Percentiles rank a stretch among this genome's conserved stretches.
Evolutionary conservation across 2,329 filamentous ascomycete genomes (phyloP).

Genomic region (Taxawa tesnikishii): DNA sequence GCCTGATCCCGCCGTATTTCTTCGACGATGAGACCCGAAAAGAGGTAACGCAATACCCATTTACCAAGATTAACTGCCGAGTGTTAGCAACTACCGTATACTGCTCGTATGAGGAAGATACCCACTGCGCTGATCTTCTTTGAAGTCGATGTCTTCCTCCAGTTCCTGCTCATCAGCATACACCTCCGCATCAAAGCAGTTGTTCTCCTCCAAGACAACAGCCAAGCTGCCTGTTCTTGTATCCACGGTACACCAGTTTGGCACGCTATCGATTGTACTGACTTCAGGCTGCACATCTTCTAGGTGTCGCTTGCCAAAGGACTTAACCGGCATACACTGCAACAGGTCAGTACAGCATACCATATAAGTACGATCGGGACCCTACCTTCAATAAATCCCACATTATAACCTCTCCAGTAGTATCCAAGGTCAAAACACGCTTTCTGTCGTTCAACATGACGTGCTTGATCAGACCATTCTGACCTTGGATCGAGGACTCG

Average conservation of each 20-base stretch:
- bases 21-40: constrained; percentile 78
- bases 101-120: neutral
- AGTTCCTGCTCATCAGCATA: constrained; percentile 82
- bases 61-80: constrained; percentile 82
- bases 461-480: constrained; percentile 91
- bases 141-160: constrained; percentile 64
- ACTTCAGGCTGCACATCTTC: constrained; percentile 82
- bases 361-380: constrained; percentile 3
- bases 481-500: constrained; percentile 65
- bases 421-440: constrained; percentile 82
- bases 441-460: constrained; percentile 82
- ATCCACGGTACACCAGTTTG: constrained; percentile 93
- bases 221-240: constrained; percentile 85
- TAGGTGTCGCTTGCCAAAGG: constrained; percentile 88
- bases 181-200: constrained; percentile 94
- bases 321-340: constrained; percentile 73
- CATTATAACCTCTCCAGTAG: constrained; percentile 83
- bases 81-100: constrained; percentile 10
- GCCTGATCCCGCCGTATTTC: constrained; percentile 72
- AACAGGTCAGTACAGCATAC: constrained; percentile 1
- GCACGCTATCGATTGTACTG: constrained; percentile 78
- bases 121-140: constrained; percentile 87
- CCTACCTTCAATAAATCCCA: constrained; percentile 90
- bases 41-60: constrained; percentile 89
- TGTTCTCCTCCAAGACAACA: constrained; percentile 83